Conservation (phyloP, 768 basidiomycete genomes). For the Panaeolus cyanescens region DNA sequence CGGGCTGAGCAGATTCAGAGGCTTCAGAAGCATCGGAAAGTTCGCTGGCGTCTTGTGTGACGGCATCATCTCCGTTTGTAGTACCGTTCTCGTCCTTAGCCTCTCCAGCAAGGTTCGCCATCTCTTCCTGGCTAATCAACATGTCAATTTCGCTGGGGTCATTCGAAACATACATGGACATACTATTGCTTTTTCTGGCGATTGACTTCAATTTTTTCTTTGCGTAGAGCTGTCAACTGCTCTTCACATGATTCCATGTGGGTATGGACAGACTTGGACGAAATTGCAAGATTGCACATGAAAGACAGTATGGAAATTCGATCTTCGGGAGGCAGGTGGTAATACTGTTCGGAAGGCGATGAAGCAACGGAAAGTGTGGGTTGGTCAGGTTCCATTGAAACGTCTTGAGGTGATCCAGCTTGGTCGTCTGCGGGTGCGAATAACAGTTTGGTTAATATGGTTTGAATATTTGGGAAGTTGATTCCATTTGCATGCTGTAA, state of each 20-base stretch:
- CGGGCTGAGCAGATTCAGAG: constrained; percentile 58
- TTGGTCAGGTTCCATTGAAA: constrained; percentile 17
- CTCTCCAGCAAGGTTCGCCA: constrained; percentile 63
- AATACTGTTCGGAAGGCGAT: constrained; percentile 70
- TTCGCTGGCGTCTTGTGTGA: constrained; percentile 70
- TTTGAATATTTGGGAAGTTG: constrained; percentile 73
- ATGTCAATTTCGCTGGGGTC: constrained; percentile 3
- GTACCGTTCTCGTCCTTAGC: constrained; percentile 46
- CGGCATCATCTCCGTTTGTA: constrained; percentile 56
- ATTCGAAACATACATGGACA: constrained; percentile 32
- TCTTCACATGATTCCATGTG: constrained; percentile 92
- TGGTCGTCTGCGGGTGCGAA: constrained; percentile 62
- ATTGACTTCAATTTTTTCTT: constrained; percentile 96
- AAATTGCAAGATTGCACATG: constrained; percentile 87
- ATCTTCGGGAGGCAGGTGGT: constrained; percentile 69
- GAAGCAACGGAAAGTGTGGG: constrained; percentile 44
- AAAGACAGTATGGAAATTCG: constrained; percentile 87
- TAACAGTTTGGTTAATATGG: constrained; percentile 70
- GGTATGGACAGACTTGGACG: constrained; percentile 84
- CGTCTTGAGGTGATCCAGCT: constrained; percentile 54
- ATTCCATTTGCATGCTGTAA: constrained; percentile 70
- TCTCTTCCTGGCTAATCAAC: constrained; percentile 65
- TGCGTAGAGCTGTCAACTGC: constrained; percentile 87
- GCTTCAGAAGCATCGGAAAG: constrained; percentile 74
- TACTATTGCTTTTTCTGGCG: constrained; percentile 86